phyloP scores from a whole-genome alignment of 441 rosid genomes.

The Euphorbia neoarborescens region DNA sequence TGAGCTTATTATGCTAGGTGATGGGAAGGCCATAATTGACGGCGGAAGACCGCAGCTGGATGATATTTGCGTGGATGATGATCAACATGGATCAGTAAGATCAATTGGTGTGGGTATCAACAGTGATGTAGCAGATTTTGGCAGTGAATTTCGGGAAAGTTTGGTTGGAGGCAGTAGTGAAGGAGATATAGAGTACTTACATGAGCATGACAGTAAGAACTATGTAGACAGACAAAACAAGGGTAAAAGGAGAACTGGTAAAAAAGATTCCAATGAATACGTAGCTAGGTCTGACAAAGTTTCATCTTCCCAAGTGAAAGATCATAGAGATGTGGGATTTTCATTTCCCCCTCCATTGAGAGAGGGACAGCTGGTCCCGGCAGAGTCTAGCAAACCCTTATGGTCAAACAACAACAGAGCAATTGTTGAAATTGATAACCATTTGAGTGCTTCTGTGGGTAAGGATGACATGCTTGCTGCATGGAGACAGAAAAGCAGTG shows the following conservation, averaged over 20 bases:
- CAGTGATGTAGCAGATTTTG: slow-evolving; percentile 82
- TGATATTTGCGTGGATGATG: slow-evolving; percentile 62
- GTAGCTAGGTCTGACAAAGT: slow-evolving; percentile 41
- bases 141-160: slow-evolving; percentile 75
- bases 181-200: slow-evolving; percentile 68
- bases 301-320: slow-evolving; percentile 34
- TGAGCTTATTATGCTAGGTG: slow-evolving; percentile 58
- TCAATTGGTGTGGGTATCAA: slow-evolving; percentile 91
- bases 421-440: slow-evolving; percentile 40
- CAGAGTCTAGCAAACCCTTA: slow-evolving; percentile 48
- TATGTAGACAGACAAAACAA: slow-evolving; percentile 31
- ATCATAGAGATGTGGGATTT: slow-evolving; percentile 51
- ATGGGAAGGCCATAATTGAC: slow-evolving; percentile 42
- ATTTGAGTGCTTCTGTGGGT: slow-evolving; percentile 41
- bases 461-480: slow-evolving; percentile 56
- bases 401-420: slow-evolving; percentile 50
- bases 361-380: slow-evolving; percentile 48
- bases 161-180: slow-evolving; percentile 80
- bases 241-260: slow-evolving; percentile 41
- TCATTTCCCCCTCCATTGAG: slow-evolving; percentile 65
- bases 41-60: slow-evolving; percentile 42
- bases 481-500: slow-evolving; percentile 73
- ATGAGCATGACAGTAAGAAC: slow-evolving; percentile 48
- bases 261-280: slow-evolving; percentile 37
- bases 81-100: slow-evolving; percentile 86